phyloP scores from a whole-genome alignment of 2,329 filamentous ascomycete genomes.

The Aureobasidium mangrovei region DNA sequence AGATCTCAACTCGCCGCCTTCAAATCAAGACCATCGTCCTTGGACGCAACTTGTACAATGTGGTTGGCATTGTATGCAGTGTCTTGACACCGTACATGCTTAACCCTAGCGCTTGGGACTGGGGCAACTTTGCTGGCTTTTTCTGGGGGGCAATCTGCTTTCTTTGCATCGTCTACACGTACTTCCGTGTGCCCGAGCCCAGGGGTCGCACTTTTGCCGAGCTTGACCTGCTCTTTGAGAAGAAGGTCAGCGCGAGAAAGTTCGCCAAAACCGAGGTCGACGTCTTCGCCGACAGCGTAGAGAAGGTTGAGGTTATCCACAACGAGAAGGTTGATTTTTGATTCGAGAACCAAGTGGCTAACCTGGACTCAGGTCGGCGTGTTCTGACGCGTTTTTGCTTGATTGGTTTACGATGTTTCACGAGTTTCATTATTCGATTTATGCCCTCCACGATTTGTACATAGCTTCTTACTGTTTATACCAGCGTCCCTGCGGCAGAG shows the following conservation, averaged over 20 bases:
- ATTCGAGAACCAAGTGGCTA: constrained; percentile 7
- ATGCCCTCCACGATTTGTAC: constrained; percentile 11
- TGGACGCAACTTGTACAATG: constrained; percentile 66
- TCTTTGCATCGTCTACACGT: constrained; percentile 71
- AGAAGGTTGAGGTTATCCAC: constrained; percentile 14
- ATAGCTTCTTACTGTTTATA: constrained; percentile 4
- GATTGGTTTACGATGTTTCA: constrained; percentile 10
- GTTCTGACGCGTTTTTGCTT: constrained; percentile 8
- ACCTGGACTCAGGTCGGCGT: constrained; percentile 8
- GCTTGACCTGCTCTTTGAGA: constrained; percentile 76
- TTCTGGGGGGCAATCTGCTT: constrained; percentile 81
- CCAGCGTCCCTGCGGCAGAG: neutral
- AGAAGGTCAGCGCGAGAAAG: constrained; percentile 59
- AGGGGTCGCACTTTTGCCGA: constrained; percentile 75
- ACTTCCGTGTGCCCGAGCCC: constrained; percentile 74
- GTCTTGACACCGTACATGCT: constrained; percentile 89
- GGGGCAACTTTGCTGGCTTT: constrained; percentile 79
- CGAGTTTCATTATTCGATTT: constrained; percentile 8
- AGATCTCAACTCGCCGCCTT: constrained; percentile 71
- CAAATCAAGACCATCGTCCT: constrained; percentile 89
- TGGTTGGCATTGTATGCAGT: constrained; percentile 72
- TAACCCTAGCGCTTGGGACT: constrained; percentile 79
- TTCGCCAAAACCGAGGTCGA: constrained; percentile 53
- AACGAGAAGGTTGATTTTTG: constrained; percentile 13
- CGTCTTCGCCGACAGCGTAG: constrained; percentile 41